A percentile compares a stretch with the other conserved stretches of the same genome.
These are phyloP conservation scores for Quercus variabilis DNA, from an alignment of 306 rosid genomes.

Conservation along the genomic window DNA sequence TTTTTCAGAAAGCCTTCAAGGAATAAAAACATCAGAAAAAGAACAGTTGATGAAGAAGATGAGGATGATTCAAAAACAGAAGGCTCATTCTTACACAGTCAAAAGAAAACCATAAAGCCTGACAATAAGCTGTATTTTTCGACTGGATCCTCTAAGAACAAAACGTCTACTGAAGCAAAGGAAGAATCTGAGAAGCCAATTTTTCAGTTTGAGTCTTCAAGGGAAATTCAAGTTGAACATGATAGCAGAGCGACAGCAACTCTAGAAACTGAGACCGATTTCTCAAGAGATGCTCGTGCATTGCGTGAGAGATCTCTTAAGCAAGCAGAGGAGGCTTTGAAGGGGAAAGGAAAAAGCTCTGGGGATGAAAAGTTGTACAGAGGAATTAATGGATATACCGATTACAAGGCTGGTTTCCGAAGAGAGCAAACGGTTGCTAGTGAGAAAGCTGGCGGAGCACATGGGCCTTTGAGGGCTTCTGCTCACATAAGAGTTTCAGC, in stretches of 20 bases:
- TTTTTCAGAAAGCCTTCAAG: conserved; percentile 42
- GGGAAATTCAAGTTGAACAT: conserved; percentile 72
- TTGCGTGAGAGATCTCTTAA: conserved; percentile 75
- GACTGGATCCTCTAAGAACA: conserved; percentile 29
- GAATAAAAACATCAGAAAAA: conserved; percentile 41
- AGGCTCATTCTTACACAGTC: conserved; percentile 32
- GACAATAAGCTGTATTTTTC: conserved; percentile 42
- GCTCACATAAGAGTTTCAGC: conserved; percentile 84
- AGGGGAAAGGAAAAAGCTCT: conserved; percentile 41
- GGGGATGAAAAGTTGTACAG: conserved; percentile 58
- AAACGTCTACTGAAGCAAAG: conserved; percentile 19
- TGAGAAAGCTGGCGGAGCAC: conserved; percentile 84
- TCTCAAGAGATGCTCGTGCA: conserved; percentile 71
- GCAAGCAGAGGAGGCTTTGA: conserved; percentile 59
- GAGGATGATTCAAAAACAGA: conserved; percentile 33
- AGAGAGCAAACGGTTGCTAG: conserved; percentile 80
- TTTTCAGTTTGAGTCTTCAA: conserved; percentile 60
- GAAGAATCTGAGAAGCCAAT: conserved; percentile 26
- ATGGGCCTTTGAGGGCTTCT: conserved; percentile 90
- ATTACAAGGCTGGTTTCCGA: conserved; percentile 76
- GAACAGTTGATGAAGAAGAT: conserved; percentile 32
- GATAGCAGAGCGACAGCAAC: conserved; percentile 79
- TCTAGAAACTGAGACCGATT: conserved; percentile 82
- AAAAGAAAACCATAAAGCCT: conserved; percentile 31
- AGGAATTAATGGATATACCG: conserved; percentile 66